A percentile compares a stretch with the other conserved stretches of the same genome.
Conservation (phyloP, 148 eudicot species). For the Arbutus unedo region DNA sequence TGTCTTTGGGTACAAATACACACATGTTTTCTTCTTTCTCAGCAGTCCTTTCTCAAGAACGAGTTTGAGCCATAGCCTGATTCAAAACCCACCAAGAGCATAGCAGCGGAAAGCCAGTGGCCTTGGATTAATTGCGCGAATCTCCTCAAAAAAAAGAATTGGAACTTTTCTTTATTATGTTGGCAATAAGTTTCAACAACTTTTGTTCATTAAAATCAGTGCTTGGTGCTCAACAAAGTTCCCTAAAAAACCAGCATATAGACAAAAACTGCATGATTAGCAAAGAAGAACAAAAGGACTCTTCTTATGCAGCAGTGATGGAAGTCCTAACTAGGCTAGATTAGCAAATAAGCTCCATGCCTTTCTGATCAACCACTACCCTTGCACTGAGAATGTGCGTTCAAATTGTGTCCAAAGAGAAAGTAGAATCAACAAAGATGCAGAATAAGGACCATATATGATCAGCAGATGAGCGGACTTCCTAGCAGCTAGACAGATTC, state of each 20-base stretch:
- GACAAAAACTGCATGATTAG: neutral
- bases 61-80: too few species aligned
- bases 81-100: too few species aligned
- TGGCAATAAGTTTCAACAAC: neutral
- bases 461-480: neutral
- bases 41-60: too few species aligned
- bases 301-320: neutral
- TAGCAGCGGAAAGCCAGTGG: too few species aligned
- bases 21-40: too few species aligned
- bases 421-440: neutral
- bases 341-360: neutral
- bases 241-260: neutral
- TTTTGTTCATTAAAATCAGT: neutral
- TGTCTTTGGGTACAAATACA: too few species aligned
- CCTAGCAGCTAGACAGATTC: constrained; percentile 20
- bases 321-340: constrained; percentile 1
- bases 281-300: neutral
- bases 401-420: neutral
- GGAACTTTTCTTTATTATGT: neutral
- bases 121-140: too few species aligned
- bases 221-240: neutral
- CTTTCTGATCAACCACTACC: neutral
- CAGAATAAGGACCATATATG: neutral
- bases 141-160: too few species aligned
- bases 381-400: neutral